These are phyloP conservation scores for Harrya chromipes DNA, from an alignment of 768 basidiomycete genomes.

Conservation along the genomic window DNA sequence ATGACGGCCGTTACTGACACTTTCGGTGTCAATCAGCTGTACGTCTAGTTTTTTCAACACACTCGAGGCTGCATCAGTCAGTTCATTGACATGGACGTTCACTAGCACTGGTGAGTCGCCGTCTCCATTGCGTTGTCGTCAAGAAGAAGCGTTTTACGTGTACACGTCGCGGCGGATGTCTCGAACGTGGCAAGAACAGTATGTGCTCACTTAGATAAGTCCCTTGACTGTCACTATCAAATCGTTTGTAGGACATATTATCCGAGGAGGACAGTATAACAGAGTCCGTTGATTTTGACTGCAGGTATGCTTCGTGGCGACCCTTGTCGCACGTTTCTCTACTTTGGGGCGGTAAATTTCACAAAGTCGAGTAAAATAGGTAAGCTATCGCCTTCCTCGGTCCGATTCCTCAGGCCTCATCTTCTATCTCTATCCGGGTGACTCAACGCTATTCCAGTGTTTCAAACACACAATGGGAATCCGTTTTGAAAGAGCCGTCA, in stretches of 20 bases:
- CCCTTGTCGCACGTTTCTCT: conserved; percentile 1
- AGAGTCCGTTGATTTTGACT: not conserved
- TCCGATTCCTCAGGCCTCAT: not conserved
- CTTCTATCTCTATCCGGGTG: too few relatives aligned
- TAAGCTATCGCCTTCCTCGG: not conserved
- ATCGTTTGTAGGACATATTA: too few relatives aligned
- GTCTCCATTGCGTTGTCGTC: not conserved
- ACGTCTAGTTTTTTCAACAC: too few relatives aligned
- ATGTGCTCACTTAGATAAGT: not conserved
- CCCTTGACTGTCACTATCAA: not conserved
- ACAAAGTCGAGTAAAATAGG: not conserved
- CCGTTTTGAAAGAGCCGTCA: too few relatives aligned
- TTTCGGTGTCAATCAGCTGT: not conserved
- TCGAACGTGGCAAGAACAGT: too few relatives aligned
- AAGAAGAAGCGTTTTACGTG: too few relatives aligned
- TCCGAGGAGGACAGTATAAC: not conserved
- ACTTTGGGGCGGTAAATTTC: not conserved
- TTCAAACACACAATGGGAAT: too few relatives aligned
- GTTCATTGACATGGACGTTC: not conserved
- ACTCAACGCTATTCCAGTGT: too few relatives aligned
- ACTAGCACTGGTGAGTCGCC: not conserved
- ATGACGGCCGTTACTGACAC: not conserved
- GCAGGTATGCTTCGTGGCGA: not conserved
- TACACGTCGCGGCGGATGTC: not conserved
- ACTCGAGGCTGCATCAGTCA: too few relatives aligned